A percentile compares a stretch with the other conserved stretches of the same genome.
Conservation (phyloP, 2,329 filamentous ascomycete species). For the Penicillium sp. region DNA sequence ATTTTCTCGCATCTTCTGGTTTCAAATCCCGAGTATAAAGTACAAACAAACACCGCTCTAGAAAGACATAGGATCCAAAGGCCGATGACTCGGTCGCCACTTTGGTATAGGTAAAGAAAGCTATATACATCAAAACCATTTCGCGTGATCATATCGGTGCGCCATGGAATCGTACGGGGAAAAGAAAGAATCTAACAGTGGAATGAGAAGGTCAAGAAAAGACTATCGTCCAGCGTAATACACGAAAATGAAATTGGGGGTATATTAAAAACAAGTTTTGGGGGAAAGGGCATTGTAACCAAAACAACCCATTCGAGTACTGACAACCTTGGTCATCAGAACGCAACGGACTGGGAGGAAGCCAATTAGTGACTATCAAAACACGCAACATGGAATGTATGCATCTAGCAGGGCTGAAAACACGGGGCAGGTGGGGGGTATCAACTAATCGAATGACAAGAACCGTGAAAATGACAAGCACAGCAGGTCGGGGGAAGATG, state of each 20-base stretch:
- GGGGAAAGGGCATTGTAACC: not conserved
- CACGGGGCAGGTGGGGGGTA: constrained; percentile 24
- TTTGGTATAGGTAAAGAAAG: not conserved
- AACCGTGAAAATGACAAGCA: constrained; percentile 4
- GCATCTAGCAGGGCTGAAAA: constrained; percentile 16
- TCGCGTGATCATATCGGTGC: not conserved
- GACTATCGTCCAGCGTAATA: not conserved
- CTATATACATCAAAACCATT: not conserved
- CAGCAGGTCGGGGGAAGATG: constrained; percentile 1
- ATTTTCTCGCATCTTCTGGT: not conserved
- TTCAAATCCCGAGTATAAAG: not conserved
- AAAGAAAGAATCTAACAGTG: not conserved
- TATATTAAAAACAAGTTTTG: constrained; percentile 1
- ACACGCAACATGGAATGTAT: constrained; percentile 18
- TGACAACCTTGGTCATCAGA: not conserved
- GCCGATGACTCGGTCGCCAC: not conserved
- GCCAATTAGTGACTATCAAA: constrained; percentile 10
- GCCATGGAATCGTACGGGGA: not conserved
- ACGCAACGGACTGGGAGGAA: not conserved
- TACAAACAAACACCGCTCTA: not conserved
- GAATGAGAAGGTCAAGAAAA: not conserved
- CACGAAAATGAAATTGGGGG: not conserved
- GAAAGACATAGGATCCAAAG: not conserved
- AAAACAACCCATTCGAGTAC: not conserved
- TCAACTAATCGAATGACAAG: constrained; percentile 21